Conservation (phyloP, 1,284 basidiomycete genomes). For the Agaricales sp. region DNA sequence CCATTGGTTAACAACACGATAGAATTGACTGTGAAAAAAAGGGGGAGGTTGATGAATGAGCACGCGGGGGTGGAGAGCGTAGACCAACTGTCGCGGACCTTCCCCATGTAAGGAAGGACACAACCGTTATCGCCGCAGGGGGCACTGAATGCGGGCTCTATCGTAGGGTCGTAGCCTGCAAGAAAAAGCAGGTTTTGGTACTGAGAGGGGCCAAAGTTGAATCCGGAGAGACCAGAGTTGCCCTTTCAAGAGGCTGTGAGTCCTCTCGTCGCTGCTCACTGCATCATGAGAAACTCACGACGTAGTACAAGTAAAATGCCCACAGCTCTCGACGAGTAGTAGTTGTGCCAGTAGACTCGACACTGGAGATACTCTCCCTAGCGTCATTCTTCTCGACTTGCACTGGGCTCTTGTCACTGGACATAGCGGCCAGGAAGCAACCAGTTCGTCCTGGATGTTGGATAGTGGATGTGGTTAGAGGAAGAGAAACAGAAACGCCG, state of each 20-base stretch:
- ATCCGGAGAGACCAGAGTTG: conserved; percentile 62
- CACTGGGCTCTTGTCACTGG: no score
- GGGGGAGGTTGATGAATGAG: neutral
- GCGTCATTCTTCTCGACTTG: no score
- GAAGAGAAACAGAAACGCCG: no score
- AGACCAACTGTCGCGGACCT: conserved; percentile 45
- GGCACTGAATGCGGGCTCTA: conserved; percentile 37
- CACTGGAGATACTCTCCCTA: no score
- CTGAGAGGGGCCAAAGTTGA: conserved; percentile 69
- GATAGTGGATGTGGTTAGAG: no score
- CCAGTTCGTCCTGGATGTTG: no score
- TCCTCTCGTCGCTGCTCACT: no score
- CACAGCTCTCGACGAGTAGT: conserved; percentile 52
- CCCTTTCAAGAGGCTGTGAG: no score
- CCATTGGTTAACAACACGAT: conserved; percentile 71
- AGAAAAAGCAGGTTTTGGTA: conserved; percentile 68
- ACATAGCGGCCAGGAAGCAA: no score
- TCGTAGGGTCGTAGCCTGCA: conserved; percentile 56
- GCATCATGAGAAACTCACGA: conserved; percentile 16
- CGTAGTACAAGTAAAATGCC: conserved; percentile 65
- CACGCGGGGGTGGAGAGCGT: neutral
- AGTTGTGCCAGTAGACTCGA: conserved; percentile 14
- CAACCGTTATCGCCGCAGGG: conserved; percentile 45
- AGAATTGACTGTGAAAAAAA: conserved; percentile 72
- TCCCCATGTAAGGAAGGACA: conserved; percentile 59